Conservation (phyloP, 2,329 filamentous ascomycete genomes). For the Amauroascus verrucosus region DNA sequence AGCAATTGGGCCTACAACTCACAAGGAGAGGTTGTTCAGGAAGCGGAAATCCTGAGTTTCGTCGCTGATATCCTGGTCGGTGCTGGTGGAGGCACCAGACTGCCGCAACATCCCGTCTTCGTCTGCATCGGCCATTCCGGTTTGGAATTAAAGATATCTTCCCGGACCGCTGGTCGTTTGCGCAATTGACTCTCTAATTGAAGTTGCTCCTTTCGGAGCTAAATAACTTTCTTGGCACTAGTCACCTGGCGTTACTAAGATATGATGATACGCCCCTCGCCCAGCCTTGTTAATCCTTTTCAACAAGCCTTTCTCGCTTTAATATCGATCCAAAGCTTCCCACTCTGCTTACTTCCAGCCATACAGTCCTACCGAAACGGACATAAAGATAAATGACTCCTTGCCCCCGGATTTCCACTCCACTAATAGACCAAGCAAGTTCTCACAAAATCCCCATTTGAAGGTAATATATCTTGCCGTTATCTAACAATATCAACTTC, state of each 20-base stretch:
- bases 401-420: background rate
- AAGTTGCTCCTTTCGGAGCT: no score
- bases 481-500: background rate
- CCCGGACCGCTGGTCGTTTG: background rate
- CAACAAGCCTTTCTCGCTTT: no score
- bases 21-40: conserved; percentile 48
- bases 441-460: background rate
- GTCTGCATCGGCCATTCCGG: conserved; percentile 38
- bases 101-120: conserved; percentile 32
- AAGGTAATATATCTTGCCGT: background rate
- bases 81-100: conserved; percentile 24
- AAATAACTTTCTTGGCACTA: background rate
- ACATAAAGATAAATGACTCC: background rate
- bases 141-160: conserved; percentile 14
- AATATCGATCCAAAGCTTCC: no score
- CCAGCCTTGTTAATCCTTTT: no score
- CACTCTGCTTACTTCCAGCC: no score
- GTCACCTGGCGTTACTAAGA: background rate
- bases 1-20: conserved; percentile 14
- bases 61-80: conserved; percentile 60
- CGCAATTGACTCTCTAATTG: background rate
- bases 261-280: no score
- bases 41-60: conserved; percentile 81
- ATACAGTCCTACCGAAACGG: background rate
- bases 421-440: conserved; percentile 8